Conservation (phyloP, 139 green algal species). For the Microglena sp. region DNA sequence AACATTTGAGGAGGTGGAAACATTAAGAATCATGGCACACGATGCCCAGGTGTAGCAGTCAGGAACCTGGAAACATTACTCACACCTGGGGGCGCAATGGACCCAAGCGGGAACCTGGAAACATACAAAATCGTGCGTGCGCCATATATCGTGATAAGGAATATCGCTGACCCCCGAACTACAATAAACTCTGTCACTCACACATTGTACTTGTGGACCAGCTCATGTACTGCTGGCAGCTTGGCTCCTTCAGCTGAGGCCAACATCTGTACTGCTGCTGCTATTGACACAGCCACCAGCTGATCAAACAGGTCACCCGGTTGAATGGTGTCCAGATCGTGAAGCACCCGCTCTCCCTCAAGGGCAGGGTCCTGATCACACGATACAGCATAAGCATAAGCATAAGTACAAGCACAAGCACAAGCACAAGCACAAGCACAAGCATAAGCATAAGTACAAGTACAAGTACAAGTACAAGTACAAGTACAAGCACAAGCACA, state of each 20-base stretch:
- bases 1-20: too few relatives aligned
- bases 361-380: conserved; percentile 37
- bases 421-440: too few relatives aligned
- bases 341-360: conserved; percentile 67
- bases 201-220: conserved; percentile 24
- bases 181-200: not conserved
- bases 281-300: conserved; percentile 45
- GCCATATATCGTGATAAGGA: conserved; percentile 1
- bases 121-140: too few relatives aligned
- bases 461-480: too few relatives aligned
- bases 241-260: conserved; percentile 16
- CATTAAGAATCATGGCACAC: too few relatives aligned
- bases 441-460: too few relatives aligned
- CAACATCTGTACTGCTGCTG: conserved; percentile 38
- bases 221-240: conserved; percentile 33
- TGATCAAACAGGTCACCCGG: conserved; percentile 42
- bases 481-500: too few relatives aligned
- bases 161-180: not conserved
- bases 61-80: too few relatives aligned
- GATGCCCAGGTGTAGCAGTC: too few relatives aligned
- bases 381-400: not conserved
- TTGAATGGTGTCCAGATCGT: conserved; percentile 64
- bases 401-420: too few relatives aligned
- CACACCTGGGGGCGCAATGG: too few relatives aligned
- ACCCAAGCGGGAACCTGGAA: too few relatives aligned